Evolutionary conservation across 2,329 filamentous ascomycete species (phyloP).

Genomic region (Cladosporium cucumerinum): DNA sequence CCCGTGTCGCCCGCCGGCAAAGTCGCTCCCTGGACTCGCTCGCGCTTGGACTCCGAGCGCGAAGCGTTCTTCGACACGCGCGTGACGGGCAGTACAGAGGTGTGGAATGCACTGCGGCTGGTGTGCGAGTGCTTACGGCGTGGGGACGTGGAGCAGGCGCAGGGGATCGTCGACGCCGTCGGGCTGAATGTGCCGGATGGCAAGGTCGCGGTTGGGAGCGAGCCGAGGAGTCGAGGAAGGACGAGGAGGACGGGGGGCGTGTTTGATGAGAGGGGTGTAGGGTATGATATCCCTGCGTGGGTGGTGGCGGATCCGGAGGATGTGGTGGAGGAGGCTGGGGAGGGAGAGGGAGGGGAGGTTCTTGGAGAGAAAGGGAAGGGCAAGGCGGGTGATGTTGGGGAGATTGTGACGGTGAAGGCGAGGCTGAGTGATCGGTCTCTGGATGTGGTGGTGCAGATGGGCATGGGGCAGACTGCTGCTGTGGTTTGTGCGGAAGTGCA

Average conservation of each 20-base stretch:
- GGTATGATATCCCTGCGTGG: conserved; percentile 47
- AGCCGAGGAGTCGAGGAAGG: conserved; percentile 12
- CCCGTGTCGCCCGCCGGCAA: conserved; percentile 22
- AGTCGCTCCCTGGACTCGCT: conserved; percentile 61
- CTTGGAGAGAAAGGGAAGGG: conserved; percentile 32
- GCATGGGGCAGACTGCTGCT: conserved; percentile 55
- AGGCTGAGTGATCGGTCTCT: conserved; percentile 39
- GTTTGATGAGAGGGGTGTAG: conserved; percentile 43
- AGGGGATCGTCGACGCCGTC: conserved; percentile 74
- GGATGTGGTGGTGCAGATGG: conserved; percentile 38
- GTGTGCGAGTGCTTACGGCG: conserved; percentile 66
- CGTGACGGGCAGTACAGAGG: conserved; percentile 70
- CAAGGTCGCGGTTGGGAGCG: conserved; percentile 23
- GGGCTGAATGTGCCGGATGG: conserved; percentile 52
- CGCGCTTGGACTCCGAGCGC: conserved; percentile 66
- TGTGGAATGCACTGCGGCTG: conserved; percentile 73
- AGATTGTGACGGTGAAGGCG: conserved; percentile 33
- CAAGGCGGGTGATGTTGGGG: conserved; percentile 32
- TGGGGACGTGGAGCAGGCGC: conserved; percentile 55
- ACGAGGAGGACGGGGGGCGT: conserved; percentile 36
- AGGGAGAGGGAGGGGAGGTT: conserved; percentile 27
- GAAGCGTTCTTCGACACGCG: conserved; percentile 86
- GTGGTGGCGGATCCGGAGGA: conserved; percentile 44
- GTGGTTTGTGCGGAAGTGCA: conserved; percentile 61
- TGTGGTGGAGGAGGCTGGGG: conserved; percentile 22